Evolutionary conservation across 2,329 filamentous ascomycete genomes (phyloP), one percentile per base, ranked within the genome.

Genomic region (Ophiosphaerella korrae): DNA sequence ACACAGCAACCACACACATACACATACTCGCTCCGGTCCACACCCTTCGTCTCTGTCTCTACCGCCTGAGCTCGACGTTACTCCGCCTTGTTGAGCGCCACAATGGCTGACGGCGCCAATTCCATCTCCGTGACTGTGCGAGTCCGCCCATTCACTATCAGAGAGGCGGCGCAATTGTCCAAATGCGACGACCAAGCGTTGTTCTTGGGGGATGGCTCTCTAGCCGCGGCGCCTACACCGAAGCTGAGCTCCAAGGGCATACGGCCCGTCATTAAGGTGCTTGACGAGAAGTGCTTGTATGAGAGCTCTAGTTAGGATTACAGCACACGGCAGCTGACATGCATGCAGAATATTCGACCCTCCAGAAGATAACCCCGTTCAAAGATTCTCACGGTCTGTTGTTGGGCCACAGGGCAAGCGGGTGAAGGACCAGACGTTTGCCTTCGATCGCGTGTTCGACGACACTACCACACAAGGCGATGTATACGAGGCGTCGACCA

Each of bases 381-480:
- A 96, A 54, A 88, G 88, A 62, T 96, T 97, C 74, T 88, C 89
- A 26, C 83, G 87, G 71, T 91, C 88, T 2, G 88, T 95, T 9
- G 84, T 96, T 8, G 63, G 60, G 3, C 79, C 79, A 1, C 84
- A 86, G 46, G 92, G 92, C 48, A 97, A 96, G 76, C 89, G 92
- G 63, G 90, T 94, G 67, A 99, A 99, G 73, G 95, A 99, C 72
- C 92, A 97, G 74, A 94, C 94, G 3, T 99, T 99, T 66, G 92
- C 88, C 44, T 99, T 99, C 77, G 94, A 99, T 75, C 84, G 90
- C 49, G 90, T 99, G 57, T 97, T 99, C 75, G 94, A 99, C 80
- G 92, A 97, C 52, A 96, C 93, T 71, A 90, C 90, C 14, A 87
- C 88, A 6, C 94, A 99, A 68, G 88, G 84, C 51, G 94, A 99